These are phyloP conservation scores for Solanum lignicaule DNA, from an alignment of 257 asterid species.

Conservation along the genomic window DNA sequence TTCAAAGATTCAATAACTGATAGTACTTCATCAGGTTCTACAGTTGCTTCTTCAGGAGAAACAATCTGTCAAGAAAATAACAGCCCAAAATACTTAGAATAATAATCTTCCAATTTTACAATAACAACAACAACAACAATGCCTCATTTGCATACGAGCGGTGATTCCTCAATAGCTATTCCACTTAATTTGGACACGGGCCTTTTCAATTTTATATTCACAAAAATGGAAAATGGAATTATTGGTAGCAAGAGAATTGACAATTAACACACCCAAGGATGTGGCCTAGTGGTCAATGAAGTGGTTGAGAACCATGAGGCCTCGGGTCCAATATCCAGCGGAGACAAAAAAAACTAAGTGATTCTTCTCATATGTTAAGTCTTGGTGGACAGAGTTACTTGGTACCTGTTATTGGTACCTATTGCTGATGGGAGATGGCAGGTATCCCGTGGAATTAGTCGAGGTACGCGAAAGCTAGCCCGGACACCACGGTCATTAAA, in stretches of 20 bases:
- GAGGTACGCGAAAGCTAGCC: not conserved
- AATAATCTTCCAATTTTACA: not conserved
- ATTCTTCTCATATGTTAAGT: not conserved
- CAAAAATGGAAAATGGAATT: not conserved
- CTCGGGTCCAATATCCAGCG: not conserved
- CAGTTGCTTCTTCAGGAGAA: constrained; percentile 27
- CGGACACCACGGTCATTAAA: not conserved
- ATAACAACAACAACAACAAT: not conserved
- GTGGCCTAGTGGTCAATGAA: not conserved
- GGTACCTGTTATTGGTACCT: not conserved
- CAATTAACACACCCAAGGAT: not conserved
- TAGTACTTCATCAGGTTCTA: constrained; percentile 34
- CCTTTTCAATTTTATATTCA: not conserved
- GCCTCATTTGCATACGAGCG: not conserved
- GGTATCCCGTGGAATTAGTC: not conserved
- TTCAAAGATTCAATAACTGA: constrained; percentile 56
- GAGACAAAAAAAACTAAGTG: not conserved
- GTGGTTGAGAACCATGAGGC: not conserved
- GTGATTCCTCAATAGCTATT: not conserved
- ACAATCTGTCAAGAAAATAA: constrained; percentile 29
- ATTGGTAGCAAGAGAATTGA: not conserved
- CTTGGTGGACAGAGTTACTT: not conserved
- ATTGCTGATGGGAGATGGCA: not conserved
- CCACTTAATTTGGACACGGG: not conserved
- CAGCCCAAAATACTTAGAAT: not conserved